Conservation (phyloP, 306 rosid genomes). For the Dryas drummondii region DNA sequence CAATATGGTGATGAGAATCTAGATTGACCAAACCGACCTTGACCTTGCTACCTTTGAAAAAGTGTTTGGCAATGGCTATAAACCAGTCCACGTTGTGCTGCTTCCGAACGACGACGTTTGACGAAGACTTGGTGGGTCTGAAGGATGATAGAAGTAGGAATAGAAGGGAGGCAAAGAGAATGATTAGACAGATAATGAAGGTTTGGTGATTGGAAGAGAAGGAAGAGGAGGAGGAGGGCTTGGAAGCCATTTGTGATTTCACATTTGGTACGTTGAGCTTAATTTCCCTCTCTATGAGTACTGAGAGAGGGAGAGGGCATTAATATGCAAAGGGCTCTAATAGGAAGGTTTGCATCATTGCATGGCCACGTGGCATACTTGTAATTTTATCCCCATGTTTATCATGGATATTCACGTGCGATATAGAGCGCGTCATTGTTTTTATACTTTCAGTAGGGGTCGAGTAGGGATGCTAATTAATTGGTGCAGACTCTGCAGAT, state of each 20-base stretch:
- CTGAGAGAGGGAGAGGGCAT: background rate
- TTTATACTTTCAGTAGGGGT: no score
- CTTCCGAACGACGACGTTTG: background rate
- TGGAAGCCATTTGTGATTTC: constrained; percentile 33
- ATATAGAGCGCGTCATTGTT: no score
- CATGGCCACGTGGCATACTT: constrained; percentile 20
- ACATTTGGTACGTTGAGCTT: background rate
- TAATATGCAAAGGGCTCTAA: background rate
- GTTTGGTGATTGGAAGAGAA: constrained; percentile 22
- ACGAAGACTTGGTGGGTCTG: background rate
- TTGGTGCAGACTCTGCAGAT: no score
- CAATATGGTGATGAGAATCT: background rate
- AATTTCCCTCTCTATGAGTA: no score
- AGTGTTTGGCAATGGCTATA: constrained; percentile 30
- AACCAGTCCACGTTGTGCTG: constrained; percentile 28
- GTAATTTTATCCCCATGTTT: background rate
- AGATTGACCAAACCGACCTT: constrained; percentile 62
- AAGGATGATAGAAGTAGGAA: constrained; percentile 9
- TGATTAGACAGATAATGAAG: constrained; percentile 27
- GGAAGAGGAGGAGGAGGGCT: constrained; percentile 3
- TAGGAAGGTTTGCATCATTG: constrained; percentile 4
- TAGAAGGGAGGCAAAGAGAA: constrained; percentile 23
- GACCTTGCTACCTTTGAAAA: constrained; percentile 14
- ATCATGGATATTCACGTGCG: no score
- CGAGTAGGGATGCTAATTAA: no score